Conservation (phyloP, 345 rosid species). For the Tarenaya hassleriana region DNA sequence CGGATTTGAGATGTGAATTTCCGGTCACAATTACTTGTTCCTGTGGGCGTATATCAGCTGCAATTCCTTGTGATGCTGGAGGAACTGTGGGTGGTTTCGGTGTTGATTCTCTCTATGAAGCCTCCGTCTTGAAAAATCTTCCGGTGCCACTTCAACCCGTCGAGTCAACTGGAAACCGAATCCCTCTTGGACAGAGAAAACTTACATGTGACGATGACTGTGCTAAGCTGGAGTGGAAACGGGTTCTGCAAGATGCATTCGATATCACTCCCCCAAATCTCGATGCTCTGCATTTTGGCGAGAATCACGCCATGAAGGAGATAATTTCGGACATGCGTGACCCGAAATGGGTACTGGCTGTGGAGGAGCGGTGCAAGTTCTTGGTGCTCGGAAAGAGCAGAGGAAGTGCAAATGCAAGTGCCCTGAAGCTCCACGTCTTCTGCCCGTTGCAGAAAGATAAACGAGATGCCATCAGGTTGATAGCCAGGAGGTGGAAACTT, state of each 20-base stretch:
- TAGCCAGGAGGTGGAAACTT: conserved; percentile 98
- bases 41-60: conserved; percentile 67
- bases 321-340: conserved; percentile 83
- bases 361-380: conserved; percentile 92
- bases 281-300: conserved; percentile 90
- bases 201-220: conserved; percentile 85
- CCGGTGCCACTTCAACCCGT: conserved; percentile 67
- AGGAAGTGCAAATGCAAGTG: conserved; percentile 34
- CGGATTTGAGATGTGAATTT: conserved; percentile 73
- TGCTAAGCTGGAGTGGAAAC: conserved; percentile 80
- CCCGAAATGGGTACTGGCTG: conserved; percentile 81
- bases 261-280: conserved; percentile 63
- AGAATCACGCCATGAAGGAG: conserved; percentile 60
- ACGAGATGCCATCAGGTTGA: conserved; percentile 72
- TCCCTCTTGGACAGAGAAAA: conserved; percentile 87
- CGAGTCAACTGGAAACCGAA: conserved; percentile 46
- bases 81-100: conserved; percentile 39
- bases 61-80: conserved; percentile 90
- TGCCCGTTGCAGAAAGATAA: conserved; percentile 90
- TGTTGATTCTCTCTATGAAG: conserved; percentile 48
- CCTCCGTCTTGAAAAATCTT: conserved; percentile 59
- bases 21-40: conserved; percentile 72
- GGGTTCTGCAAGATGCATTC: conserved; percentile 90
- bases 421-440: conserved; percentile 79
- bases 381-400: conserved; percentile 80